Evolutionary conservation across 2,329 filamentous ascomycete species (phyloP).

Genomic region (Aspergillus pseudonomiae): DNA sequence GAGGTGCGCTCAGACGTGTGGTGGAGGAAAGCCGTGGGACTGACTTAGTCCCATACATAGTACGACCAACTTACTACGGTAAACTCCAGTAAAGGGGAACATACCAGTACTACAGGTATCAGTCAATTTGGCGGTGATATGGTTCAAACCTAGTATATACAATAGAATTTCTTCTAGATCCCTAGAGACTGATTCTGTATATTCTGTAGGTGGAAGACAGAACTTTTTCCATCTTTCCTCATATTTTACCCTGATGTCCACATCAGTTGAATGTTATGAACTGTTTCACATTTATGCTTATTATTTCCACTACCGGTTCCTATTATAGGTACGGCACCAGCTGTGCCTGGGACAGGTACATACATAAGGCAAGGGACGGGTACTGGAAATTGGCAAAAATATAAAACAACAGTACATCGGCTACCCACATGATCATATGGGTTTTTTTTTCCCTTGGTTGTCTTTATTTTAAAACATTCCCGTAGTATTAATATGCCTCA

Average conservation of each 20-base stretch:
- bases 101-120: neutral
- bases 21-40: constrained; percentile 10
- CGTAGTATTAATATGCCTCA: neutral
- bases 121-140: neutral
- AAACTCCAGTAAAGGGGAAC: neutral
- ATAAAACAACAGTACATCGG: neutral
- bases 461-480: neutral
- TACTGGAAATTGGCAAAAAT: neutral
- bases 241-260: neutral
- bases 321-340: neutral
- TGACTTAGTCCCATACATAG: neutral
- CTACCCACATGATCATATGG: neutral
- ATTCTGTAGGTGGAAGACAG: neutral
- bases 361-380: neutral
- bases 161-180: no score
- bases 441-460: neutral
- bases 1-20: constrained; percentile 22
- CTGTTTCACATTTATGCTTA: neutral
- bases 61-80: neutral
- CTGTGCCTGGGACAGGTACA: constrained; percentile 1
- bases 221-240: neutral
- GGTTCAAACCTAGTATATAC: neutral
- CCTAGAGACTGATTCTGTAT: no score
- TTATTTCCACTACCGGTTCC: neutral
- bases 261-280: neutral